Evolutionary conservation across 495 filamentous ascomycete genomes (phyloP), one percentile per base, ranked within the genome.

Genomic region (Penicillium ochrochloron): DNA sequence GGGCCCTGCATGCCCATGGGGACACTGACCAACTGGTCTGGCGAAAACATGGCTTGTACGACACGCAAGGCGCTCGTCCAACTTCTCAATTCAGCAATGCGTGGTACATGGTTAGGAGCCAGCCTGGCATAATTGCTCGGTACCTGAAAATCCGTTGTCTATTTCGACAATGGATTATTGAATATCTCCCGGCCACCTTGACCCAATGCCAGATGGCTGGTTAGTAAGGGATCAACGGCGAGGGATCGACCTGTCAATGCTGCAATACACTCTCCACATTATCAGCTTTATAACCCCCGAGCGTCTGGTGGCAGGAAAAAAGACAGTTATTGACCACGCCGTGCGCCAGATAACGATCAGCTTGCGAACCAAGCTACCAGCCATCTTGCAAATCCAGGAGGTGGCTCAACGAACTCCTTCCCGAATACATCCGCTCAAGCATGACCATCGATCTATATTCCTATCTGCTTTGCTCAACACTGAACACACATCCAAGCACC

Each of bases 151-250:
- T 27, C 46, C 3, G n/a, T n/a, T n/a, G n/a, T n/a, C n/a, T n/a
- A n/a, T n/a, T n/a, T n/a, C n/a, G n/a, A n/a, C n/a, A n/a, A 41
- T 64, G 39, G 44, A 51, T 55, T 69, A 65, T 65, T 65, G 66
- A 65, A 62, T 35, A 63, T 65, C 51, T 51, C 55, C 66, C 60
- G 63, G 53, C 61, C 66, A 68, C 4, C 25, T 64, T 56, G n/a
- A 37, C 53, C 9, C n/a, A 37, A 54, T 23, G 51, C 41, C 48
- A 12, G 23, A 53, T 59, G 53, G 42, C 53, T 61, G 62, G 59
- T 60, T 34, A 31, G 17, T 12, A 48, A 23, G 31, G 44, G 41
- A 27, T 44, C 17, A 11, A 46, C 15, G 3, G 44, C 17, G n/a
- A 44, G 14, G 17, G 52, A 64, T 64, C 66, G 65, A 59, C 41